Conservation (phyloP, 2,329 filamentous ascomycete genomes). For the Moelleriella libera region DNA sequence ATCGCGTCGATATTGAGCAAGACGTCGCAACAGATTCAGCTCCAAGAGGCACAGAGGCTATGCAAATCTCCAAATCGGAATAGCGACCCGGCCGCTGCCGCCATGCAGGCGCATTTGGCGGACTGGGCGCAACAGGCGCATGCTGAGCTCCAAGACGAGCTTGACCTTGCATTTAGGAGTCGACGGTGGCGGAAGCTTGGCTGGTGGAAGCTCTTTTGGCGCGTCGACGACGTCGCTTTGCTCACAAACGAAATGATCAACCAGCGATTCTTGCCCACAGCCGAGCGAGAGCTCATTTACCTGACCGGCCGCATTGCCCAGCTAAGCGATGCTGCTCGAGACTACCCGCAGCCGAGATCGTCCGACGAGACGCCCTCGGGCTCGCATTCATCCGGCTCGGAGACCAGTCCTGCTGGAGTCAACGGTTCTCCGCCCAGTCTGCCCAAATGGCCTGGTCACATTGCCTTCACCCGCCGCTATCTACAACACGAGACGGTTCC, state of each 20-base stretch:
- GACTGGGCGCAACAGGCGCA: constrained; percentile 71
- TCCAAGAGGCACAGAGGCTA: constrained; percentile 28
- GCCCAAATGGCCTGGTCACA: constrained; percentile 58
- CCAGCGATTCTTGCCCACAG: constrained; percentile 60
- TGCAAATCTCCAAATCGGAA: constrained; percentile 14
- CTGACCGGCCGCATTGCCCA: constrained; percentile 62
- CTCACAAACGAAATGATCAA: constrained; percentile 67
- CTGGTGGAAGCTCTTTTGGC: constrained; percentile 96
- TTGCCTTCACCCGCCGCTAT: constrained; percentile 54
- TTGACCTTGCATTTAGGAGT: constrained; percentile 66
- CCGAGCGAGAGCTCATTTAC: constrained; percentile 73
- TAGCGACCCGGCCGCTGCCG: constrained; percentile 14
- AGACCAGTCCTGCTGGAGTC: constrained; percentile 12
- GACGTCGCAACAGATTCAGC: constrained; percentile 33
- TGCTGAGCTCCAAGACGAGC: constrained; percentile 64
- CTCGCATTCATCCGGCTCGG: constrained; percentile 10
- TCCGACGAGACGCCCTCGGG: constrained; percentile 4
- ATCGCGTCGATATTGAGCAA: constrained; percentile 52
- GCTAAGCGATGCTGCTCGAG: constrained; percentile 14
- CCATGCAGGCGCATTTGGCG: constrained; percentile 27
- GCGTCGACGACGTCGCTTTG: constrained; percentile 81
- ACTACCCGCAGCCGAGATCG: constrained; percentile 22
- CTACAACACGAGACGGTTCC: constrained; percentile 54
- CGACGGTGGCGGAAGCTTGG: constrained; percentile 63
- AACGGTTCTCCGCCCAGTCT: constrained; percentile 8